Percentiles rank a stretch among this genome's conserved stretches.
These are phyloP conservation scores for Starmera quercuum DNA, from an alignment of 805 yeast genomes.

Conservation along the genomic window DNA sequence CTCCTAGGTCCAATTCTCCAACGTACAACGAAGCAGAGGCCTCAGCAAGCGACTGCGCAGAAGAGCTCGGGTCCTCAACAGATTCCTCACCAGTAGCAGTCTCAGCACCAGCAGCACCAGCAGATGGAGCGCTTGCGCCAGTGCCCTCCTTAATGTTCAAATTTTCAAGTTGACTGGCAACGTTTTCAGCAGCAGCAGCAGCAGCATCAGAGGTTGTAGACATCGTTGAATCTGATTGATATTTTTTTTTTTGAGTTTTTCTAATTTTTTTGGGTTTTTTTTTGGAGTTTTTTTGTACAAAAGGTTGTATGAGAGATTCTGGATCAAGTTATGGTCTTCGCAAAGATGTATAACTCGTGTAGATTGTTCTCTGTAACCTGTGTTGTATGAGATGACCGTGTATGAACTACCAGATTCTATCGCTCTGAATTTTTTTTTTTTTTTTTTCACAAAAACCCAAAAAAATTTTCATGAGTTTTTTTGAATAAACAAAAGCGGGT, in stretches of 20 bases:
- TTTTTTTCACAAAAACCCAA: neutral
- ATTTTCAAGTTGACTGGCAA: conserved; percentile 40
- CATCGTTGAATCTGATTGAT: conserved; percentile 12
- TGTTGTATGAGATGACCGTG: too few species aligned
- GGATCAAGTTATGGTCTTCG: too few species aligned
- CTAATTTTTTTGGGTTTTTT: conserved; percentile 17
- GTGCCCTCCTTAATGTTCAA: conserved; percentile 30
- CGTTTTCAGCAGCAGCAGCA: conserved; percentile 33
- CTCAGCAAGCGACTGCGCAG: conserved; percentile 39
- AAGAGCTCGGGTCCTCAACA: conserved; percentile 22
- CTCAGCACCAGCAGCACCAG: conserved; percentile 18
- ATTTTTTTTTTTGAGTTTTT: conserved; percentile 12
- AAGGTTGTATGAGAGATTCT: too few species aligned
- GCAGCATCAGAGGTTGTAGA: too few species aligned
- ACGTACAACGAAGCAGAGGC: conserved; percentile 86
- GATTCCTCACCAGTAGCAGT: conserved; percentile 21
- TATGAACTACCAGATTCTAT: neutral
- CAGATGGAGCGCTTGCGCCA: conserved; percentile 6
- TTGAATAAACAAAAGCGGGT: too few species aligned
- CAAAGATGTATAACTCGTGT: too few species aligned
- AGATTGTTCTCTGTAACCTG: too few species aligned
- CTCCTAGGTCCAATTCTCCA: conserved; percentile 90
- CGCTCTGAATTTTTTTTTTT: neutral
- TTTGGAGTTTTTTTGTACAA: conserved; percentile 3
- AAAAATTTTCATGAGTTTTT: conserved; percentile 1